These are phyloP conservation scores for Ganoderma meredithae DNA, from an alignment of 1,284 basidiomycete genomes.

Conservation along the genomic window DNA sequence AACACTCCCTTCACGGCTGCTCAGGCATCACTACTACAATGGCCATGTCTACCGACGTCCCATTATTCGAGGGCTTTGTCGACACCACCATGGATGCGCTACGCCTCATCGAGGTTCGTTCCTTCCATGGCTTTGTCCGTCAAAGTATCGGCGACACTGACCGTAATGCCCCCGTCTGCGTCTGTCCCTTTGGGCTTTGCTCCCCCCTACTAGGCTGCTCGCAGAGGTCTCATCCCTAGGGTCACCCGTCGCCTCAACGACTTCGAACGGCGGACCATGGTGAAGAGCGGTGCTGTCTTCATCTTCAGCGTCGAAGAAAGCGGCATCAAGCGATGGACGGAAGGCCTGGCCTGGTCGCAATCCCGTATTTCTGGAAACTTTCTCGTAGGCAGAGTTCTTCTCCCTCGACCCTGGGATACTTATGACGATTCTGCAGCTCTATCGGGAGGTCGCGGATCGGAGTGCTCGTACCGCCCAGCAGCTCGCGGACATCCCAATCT, in stretches of 20 bases:
- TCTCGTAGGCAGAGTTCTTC: conserved; percentile 55
- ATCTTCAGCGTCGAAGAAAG: conserved; percentile 86
- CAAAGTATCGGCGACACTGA: background rate
- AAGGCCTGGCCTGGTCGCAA: conserved; percentile 83
- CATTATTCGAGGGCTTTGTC: conserved; percentile 68
- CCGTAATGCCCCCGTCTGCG: background rate
- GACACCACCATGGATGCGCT: conserved; percentile 82
- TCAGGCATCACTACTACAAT: conserved; percentile 16
- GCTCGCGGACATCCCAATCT: conserved; percentile 32
- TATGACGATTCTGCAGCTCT: conserved; percentile 55
- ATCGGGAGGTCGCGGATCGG: conserved; percentile 76
- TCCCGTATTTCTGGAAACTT: conserved; percentile 86
- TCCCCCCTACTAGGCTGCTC: conserved; percentile 67
- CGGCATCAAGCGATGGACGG: conserved; percentile 87
- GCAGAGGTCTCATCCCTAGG: conserved; percentile 74
- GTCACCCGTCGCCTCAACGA: conserved; percentile 83
- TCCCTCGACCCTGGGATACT: conserved; percentile 14
- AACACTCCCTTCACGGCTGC: conserved; percentile 2
- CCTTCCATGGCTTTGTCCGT: conserved; percentile 2
- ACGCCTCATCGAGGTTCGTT: conserved; percentile 60
- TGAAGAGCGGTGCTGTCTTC: conserved; percentile 82
- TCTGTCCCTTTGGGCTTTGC: conserved; percentile 15
- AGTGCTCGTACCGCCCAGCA: conserved; percentile 51
- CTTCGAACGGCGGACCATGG: conserved; percentile 74
- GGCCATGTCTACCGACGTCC: conserved; percentile 31